Percentiles rank a stretch among this genome's conserved stretches.
Evolutionary conservation across 345 rosid genomes (phyloP).

Genomic region (Gossypium bickii): DNA sequence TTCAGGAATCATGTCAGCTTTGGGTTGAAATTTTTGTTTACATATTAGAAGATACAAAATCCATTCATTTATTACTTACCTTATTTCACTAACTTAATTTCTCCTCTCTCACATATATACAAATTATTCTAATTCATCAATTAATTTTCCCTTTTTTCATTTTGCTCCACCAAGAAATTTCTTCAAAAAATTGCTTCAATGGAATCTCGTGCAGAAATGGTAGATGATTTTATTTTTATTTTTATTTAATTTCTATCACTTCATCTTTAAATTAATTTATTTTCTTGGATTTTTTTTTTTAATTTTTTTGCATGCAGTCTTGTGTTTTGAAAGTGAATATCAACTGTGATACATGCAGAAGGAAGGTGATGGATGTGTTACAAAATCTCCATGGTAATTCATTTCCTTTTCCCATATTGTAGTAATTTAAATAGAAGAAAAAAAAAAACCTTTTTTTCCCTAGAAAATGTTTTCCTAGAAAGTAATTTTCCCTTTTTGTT

Average conservation of each 20-base stretch:
- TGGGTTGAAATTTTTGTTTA: too few relatives aligned
- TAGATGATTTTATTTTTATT: not conserved
- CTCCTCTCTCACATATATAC: not conserved
- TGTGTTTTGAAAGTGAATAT: constrained; percentile 15
- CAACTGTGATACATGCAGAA: constrained; percentile 21
- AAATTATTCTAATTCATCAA: not conserved
- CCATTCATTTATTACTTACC: not conserved
- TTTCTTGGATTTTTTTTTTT: not conserved
- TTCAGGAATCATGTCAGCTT: too few relatives aligned
- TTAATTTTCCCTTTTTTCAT: too few relatives aligned
- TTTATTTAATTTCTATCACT: not conserved
- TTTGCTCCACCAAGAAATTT: not conserved
- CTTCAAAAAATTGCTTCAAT: not conserved
- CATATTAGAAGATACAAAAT: not conserved
- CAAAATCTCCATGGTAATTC: constrained; percentile 30
- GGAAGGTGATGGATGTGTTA: constrained; percentile 24
- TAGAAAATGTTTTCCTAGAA: not conserved
- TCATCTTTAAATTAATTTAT: not conserved
- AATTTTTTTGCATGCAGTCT: constrained; percentile 6
- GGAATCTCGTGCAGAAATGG: constrained; percentile 10
- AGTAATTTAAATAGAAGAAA: too few relatives aligned
- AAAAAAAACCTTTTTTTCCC: not conserved
- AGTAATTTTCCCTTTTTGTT: too few relatives aligned
- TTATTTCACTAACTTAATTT: not conserved
- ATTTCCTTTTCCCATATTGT: not conserved